Evolutionary conservation across 768 basidiomycete genomes (phyloP).

Genomic region (Phaeotremella skinneri): DNA sequence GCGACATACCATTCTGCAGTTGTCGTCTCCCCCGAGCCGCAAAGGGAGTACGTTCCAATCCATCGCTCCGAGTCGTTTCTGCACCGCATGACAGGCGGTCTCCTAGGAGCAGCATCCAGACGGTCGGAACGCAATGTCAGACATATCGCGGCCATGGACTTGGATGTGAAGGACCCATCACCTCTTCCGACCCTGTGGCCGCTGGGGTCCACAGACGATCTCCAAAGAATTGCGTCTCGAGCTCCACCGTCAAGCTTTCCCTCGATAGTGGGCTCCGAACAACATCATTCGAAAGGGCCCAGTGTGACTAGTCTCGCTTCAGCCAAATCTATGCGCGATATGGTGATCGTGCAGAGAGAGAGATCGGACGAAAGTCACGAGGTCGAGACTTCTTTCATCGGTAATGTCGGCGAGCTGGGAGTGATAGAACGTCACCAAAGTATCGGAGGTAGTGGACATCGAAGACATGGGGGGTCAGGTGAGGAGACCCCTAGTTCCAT

Average conservation of each 20-base stretch:
- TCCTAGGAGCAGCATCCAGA: constrained; percentile 59
- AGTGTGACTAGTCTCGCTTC: constrained; percentile 32
- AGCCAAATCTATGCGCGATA: constrained; percentile 42
- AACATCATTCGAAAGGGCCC: constrained; percentile 20
- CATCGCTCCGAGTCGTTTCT: constrained; percentile 55
- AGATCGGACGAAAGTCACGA: constrained; percentile 11
- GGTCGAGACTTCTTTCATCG: constrained; percentile 6
- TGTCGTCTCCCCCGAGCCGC: constrained; percentile 17
- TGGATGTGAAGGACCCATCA: constrained; percentile 75
- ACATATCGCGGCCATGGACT: constrained; percentile 9
- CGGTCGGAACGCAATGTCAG: constrained; percentile 47
- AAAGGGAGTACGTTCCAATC: constrained; percentile 77
- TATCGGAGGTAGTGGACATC: constrained; percentile 12
- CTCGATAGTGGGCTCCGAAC: not conserved
- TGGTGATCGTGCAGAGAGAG: constrained; percentile 40
- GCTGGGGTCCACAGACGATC: constrained; percentile 56
- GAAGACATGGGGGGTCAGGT: constrained; percentile 10
- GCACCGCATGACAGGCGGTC: constrained; percentile 37
- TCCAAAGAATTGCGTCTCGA: not conserved
- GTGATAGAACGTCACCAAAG: not conserved
- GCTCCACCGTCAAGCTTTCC: constrained; percentile 22
- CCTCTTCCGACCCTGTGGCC: constrained; percentile 64
- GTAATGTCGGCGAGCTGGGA: not conserved
- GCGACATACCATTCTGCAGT: constrained; percentile 17
- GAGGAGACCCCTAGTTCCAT: constrained; percentile 16